phyloP scores from a whole-genome alignment of 257 asterid genomes.

The Solanum chaucha region DNA sequence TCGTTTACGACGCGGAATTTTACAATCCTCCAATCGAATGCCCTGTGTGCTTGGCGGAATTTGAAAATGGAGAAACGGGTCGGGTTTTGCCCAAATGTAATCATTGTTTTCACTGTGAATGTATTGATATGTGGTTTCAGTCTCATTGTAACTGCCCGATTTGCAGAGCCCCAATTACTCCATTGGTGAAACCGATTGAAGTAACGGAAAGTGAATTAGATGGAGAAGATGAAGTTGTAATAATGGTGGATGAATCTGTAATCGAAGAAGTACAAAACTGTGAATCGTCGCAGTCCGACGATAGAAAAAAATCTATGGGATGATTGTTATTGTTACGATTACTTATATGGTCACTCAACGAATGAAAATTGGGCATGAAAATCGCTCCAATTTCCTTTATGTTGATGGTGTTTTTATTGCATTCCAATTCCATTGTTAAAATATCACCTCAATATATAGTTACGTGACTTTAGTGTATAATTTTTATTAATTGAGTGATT shows the following conservation, averaged over 20 bases:
- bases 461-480: neutral
- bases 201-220: neutral
- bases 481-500: neutral
- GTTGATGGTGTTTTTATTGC: neutral
- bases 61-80: constrained; percentile 17
- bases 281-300: neutral
- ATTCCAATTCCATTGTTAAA: neutral
- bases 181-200: neutral
- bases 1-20: neutral
- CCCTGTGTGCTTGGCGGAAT: constrained; percentile 39
- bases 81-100: constrained; percentile 33
- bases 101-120: constrained; percentile 30
- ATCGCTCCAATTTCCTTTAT: neutral
- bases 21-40: neutral
- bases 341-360: neutral
- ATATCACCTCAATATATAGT: neutral
- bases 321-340: neutral
- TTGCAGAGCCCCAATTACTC: constrained; percentile 24
- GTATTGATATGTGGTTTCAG: constrained; percentile 41
- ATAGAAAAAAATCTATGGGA: neutral
- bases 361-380: neutral
- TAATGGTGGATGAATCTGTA: neutral
- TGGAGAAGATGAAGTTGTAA: neutral
- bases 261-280: neutral
- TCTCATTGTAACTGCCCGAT: constrained; percentile 43